These are phyloP conservation scores for Lentinula raphanica DNA, from an alignment of 768 basidiomycete genomes.

Conservation along the genomic window DNA sequence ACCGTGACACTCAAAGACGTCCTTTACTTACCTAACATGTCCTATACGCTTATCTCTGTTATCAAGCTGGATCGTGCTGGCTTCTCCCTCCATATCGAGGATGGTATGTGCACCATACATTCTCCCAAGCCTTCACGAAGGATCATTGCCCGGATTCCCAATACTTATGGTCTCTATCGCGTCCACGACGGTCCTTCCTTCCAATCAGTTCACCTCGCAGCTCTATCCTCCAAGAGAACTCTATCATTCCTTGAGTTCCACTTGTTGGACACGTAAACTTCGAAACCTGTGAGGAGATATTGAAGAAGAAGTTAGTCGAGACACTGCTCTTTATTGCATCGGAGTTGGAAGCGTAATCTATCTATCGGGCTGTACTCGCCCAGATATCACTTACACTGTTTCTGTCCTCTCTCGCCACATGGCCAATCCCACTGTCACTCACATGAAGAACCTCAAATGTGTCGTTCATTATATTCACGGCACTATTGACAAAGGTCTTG, in stretches of 20 bases:
- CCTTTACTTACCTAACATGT: constrained; percentile 21
- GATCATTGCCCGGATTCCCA: constrained; percentile 18
- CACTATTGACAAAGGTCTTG: too few species aligned
- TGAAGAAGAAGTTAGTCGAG: constrained; percentile 14
- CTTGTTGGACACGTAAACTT: constrained; percentile 23
- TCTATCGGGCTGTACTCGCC: too few species aligned
- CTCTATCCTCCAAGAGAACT: neutral
- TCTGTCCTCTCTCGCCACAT: too few species aligned
- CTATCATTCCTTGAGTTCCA: constrained; percentile 18
- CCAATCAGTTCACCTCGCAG: neutral
- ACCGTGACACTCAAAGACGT: constrained; percentile 17
- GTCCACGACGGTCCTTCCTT: constrained; percentile 1
- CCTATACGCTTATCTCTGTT: constrained; percentile 24
- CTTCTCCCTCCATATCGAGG: constrained; percentile 11
- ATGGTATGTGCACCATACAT: constrained; percentile 9
- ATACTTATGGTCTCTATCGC: constrained; percentile 21
- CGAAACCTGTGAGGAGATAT: constrained; percentile 12
- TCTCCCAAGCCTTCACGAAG: neutral
- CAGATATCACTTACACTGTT: too few species aligned
- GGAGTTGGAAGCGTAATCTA: too few species aligned
- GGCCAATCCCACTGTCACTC: too few species aligned
- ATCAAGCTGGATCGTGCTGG: constrained; percentile 14
- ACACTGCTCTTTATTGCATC: too few species aligned
- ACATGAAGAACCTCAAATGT: too few species aligned
- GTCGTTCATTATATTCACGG: too few species aligned